Evolutionary conservation across 176 grass and related monocot genomes (phyloP).

Genomic region (Avena insularis): DNA sequence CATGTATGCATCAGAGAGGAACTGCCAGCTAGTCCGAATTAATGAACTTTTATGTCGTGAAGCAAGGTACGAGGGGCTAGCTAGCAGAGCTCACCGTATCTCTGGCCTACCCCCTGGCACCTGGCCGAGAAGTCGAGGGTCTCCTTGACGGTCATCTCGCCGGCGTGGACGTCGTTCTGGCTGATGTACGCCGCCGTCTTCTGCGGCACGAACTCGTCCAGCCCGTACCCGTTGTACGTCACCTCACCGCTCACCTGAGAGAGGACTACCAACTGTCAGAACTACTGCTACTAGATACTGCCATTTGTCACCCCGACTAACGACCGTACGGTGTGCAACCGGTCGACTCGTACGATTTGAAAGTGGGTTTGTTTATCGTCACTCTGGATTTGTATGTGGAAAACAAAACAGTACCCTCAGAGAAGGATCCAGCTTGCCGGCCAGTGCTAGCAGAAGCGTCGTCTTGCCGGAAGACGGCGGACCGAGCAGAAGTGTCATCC

Average conservation of each 20-base stretch:
- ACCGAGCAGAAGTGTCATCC: constrained; percentile 84
- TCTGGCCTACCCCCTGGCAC: constrained; percentile 77
- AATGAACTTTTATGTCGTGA: not conserved
- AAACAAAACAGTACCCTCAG: constrained; percentile 46
- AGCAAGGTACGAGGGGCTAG: not conserved
- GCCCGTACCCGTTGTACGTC: constrained; percentile 70
- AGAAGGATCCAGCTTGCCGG: constrained; percentile 73
- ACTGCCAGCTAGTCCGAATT: not conserved
- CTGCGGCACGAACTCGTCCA: constrained; percentile 83
- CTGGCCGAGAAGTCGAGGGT: constrained; percentile 78
- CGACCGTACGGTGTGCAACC: not conserved
- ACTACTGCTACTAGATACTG: not conserved
- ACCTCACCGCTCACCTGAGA: constrained; percentile 56
- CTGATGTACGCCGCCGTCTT: constrained; percentile 89
- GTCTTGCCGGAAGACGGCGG: constrained; percentile 91
- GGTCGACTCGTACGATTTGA: not conserved
- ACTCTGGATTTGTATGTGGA: not conserved
- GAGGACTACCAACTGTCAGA: not conserved
- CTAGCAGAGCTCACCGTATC: constrained; percentile 59
- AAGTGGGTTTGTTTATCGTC: not conserved
- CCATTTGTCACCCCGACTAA: not conserved
- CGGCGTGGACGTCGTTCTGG: constrained; percentile 79
- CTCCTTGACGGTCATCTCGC: constrained; percentile 93
- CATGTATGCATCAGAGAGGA: not conserved
- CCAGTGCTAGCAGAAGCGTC: constrained; percentile 70